These are phyloP conservation scores for Podaxis rugospora DNA, from an alignment of 768 basidiomycete genomes.

Conservation along the genomic window DNA sequence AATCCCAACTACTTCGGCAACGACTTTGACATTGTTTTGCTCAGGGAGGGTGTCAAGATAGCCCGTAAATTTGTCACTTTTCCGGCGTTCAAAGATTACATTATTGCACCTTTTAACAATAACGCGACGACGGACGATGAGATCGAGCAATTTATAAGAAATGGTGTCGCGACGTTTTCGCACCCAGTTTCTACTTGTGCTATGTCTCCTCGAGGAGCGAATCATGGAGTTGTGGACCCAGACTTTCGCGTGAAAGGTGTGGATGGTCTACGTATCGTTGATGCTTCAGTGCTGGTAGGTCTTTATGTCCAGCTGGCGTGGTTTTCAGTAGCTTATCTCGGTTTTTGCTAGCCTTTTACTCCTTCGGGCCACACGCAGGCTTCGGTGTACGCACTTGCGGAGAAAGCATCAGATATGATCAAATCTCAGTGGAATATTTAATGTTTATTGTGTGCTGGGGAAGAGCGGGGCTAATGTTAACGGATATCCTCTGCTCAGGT, in stretches of 20 bases:
- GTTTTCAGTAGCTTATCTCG: background rate
- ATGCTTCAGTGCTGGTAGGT: constrained; percentile 28
- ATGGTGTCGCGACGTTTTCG: constrained; percentile 14
- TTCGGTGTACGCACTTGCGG: constrained; percentile 25
- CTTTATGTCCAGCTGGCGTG: background rate
- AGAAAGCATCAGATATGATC: constrained; percentile 28
- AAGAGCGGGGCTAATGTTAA: background rate
- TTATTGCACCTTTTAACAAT: constrained; percentile 16
- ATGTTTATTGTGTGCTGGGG: background rate
- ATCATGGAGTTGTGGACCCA: constrained; percentile 28
- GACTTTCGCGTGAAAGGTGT: constrained; percentile 28
- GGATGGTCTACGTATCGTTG: constrained; percentile 28
- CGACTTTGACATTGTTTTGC: constrained; percentile 22
- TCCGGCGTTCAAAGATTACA: constrained; percentile 21
- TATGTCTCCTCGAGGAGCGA: constrained; percentile 21
- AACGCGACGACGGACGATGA: constrained; percentile 20
- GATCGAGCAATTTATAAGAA: constrained; percentile 18
- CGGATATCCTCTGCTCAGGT: too few relatives aligned
- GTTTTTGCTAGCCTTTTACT: constrained; percentile 17
- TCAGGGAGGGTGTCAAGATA: constrained; percentile 19
- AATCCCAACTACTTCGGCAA: constrained; percentile 38
- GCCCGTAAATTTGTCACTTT: constrained; percentile 18
- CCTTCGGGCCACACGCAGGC: constrained; percentile 25
- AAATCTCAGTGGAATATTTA: constrained; percentile 14
- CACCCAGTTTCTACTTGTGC: constrained; percentile 27